These are phyloP conservation scores for Begonia fuchsioides DNA, from an alignment of 306 rosid genomes.

Conservation along the genomic window DNA sequence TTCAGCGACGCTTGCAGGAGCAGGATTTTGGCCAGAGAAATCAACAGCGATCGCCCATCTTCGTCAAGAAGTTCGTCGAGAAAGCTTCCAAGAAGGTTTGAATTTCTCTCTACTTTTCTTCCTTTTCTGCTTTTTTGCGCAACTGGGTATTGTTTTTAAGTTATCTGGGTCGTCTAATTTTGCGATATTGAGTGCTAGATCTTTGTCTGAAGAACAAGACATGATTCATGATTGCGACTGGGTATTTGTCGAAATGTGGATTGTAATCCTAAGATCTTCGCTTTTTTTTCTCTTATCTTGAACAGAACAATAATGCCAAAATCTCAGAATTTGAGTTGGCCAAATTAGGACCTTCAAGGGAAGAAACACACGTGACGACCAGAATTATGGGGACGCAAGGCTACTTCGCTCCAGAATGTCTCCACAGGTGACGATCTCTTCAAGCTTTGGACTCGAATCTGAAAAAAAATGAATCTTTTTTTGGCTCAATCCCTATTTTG, in stretches of 20 bases:
- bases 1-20: no score
- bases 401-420: conserved; percentile 82
- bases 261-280: no score
- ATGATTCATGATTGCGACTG: no score
- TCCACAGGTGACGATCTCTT: conserved; percentile 48
- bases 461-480: no score
- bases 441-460: no score
- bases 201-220: no score
- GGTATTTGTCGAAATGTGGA: no score
- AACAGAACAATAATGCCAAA: conserved; percentile 64
- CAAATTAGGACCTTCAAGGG: conserved; percentile 63
- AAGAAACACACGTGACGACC: conserved; percentile 72
- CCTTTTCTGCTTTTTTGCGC: not conserved
- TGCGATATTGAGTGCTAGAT: not conserved
- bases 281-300: conserved; percentile 7
- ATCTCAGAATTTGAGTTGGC: conserved; percentile 87
- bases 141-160: not conserved
- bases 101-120: no score
- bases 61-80: conserved; percentile 65
- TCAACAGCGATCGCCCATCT: conserved; percentile 22
- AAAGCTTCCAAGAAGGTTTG: conserved; percentile 80
- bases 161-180: not conserved
- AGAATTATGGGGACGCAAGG: conserved; percentile 74
- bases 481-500: no score
- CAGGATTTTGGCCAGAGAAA: no score